These are phyloP conservation scores for Sporothrix luriei DNA, from an alignment of 2,329 filamentous ascomycete species.

Conservation along the genomic window DNA sequence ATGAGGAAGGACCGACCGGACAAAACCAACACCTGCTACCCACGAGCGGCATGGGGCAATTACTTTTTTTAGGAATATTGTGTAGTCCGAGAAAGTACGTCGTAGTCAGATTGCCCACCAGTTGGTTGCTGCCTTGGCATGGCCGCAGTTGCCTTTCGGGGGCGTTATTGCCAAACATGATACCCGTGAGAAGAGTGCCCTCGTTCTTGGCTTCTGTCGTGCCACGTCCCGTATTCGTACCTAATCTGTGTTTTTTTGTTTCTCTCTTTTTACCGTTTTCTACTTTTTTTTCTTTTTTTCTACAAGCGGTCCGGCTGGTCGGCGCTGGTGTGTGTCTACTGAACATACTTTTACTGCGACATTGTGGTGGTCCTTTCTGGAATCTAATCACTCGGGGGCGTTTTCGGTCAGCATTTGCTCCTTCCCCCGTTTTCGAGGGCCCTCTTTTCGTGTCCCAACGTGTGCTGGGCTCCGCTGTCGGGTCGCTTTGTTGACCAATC, in stretches of 20 bases:
- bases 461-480: conserved; percentile 27
- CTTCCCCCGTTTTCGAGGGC: not conserved
- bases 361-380: not conserved
- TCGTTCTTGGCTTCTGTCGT: conserved; percentile 24
- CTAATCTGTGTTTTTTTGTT: no score
- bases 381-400: not conserved
- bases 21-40: not conserved
- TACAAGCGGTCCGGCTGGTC: conserved; percentile 15
- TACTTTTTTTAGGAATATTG: not conserved
- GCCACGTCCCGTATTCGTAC: no score
- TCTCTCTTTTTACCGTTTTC: not conserved
- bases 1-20: conserved; percentile 20
- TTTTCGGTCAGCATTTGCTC: not conserved
- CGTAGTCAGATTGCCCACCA: not conserved
- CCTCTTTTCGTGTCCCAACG: conserved; percentile 2
- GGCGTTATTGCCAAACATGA: not conserved
- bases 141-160: conserved; percentile 7
- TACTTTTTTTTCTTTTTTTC: conserved; percentile 19
- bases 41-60: conserved; percentile 13
- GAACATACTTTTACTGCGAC: not conserved
- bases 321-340: not conserved
- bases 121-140: not conserved
- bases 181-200: conserved; percentile 1
- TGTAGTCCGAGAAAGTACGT: not conserved
- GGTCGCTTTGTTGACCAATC: conserved; percentile 26